Evolutionary conservation across 2,329 filamentous ascomycete species (phyloP).

Genomic region (Periconia macrospinosa): DNA sequence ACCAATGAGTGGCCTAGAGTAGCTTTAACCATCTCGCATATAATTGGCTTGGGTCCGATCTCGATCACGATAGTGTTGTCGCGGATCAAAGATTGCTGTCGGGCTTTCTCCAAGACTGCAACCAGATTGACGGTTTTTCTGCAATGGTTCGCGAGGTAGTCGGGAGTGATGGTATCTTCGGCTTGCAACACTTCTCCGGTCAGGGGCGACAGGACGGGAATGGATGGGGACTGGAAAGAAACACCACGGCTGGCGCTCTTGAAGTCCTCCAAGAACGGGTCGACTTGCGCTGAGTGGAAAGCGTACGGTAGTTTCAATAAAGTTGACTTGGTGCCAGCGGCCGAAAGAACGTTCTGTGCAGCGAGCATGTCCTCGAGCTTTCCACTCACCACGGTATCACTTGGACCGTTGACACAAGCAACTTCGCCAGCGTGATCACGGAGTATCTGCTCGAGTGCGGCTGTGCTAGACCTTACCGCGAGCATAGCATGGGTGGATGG

Average conservation of each 20-base stretch:
- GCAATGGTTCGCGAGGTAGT: conserved; percentile 20
- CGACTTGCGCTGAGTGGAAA: conserved; percentile 28
- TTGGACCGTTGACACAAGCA: conserved; percentile 30
- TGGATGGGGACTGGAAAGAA: conserved; percentile 3
- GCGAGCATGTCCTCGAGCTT: conserved; percentile 7
- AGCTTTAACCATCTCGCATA: conserved; percentile 15
- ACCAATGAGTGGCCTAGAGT: not conserved
- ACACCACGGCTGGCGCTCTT: conserved; percentile 31
- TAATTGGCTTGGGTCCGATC: conserved; percentile 16
- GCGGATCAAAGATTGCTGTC: not conserved
- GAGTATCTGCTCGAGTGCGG: conserved; percentile 5
- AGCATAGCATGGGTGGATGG: conserved; percentile 36
- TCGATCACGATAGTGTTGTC: conserved; percentile 22
- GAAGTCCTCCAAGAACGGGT: conserved; percentile 47
- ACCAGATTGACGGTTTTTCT: conserved; percentile 50
- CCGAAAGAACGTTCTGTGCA: not conserved
- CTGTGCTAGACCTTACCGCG: conserved; percentile 14
- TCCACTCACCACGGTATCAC: conserved; percentile 30
- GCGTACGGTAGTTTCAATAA: conserved; percentile 13
- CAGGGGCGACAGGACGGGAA: conserved; percentile 32
- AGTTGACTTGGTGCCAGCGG: not conserved
- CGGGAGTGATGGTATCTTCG: not conserved
- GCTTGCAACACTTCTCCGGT: conserved; percentile 7
- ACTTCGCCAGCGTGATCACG: conserved; percentile 9
- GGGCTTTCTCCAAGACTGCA: conserved; percentile 45